Evolutionary conservation across 495 filamentous ascomycete species (phyloP).

Genomic region (Lentithecium fluviatile): DNA sequence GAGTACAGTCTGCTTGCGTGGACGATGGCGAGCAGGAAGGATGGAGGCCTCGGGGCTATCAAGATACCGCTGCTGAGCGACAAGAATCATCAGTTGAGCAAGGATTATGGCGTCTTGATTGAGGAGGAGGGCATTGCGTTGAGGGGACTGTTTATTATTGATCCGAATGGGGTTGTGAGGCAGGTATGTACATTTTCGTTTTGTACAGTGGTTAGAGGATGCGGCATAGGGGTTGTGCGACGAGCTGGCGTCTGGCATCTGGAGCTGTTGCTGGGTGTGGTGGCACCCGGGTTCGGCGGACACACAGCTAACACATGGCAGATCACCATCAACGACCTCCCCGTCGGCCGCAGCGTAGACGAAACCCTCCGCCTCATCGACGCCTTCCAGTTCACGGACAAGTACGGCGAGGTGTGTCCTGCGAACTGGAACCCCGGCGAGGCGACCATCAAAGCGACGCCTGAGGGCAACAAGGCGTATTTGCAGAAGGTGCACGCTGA

Average conservation of each 20-base stretch:
- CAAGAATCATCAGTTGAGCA: slow-evolving; percentile 55
- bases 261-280: not conserved
- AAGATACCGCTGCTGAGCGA: slow-evolving; percentile 57
- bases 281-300: not conserved
- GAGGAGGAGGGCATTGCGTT: slow-evolving; percentile 58
- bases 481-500: slow-evolving; percentile 36
- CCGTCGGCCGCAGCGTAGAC: slow-evolving; percentile 59
- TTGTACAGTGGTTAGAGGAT: not conserved
- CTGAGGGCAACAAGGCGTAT: slow-evolving; percentile 37
- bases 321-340: slow-evolving; percentile 61
- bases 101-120: slow-evolving; percentile 58
- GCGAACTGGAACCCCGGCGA: slow-evolving; percentile 57
- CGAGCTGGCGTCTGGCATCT: not conserved
- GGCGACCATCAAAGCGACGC: slow-evolving; percentile 52
- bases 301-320: slow-evolving; percentile 17
- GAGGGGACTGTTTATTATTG: slow-evolving; percentile 60
- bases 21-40: slow-evolving; percentile 51
- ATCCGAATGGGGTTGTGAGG: slow-evolving; percentile 54
- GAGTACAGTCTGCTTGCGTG: slow-evolving; percentile 57
- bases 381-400: slow-evolving; percentile 61
- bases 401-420: slow-evolving; percentile 58
- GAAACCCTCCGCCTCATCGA: slow-evolving; percentile 59
- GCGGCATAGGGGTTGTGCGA: not conserved
- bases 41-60: slow-evolving; percentile 55
- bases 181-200: slow-evolving; percentile 40